Evolutionary conservation across 192 early-diverging fungal species (phyloP).

Genomic region (Linderina pennispora): DNA sequence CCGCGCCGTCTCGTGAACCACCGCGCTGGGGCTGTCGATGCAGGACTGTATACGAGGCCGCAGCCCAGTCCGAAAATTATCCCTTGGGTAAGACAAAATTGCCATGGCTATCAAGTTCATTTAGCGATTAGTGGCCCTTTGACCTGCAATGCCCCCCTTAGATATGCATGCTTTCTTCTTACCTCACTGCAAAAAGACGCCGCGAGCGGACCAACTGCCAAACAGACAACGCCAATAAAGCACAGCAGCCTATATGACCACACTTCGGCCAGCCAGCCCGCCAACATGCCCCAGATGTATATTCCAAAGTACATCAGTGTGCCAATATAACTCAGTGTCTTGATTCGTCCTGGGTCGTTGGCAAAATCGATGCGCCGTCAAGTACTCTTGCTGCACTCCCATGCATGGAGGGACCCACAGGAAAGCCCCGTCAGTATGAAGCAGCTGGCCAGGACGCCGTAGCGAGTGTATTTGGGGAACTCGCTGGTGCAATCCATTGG

Average conservation of each 20-base stretch:
- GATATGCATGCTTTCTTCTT: too few relatives aligned
- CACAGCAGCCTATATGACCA: background rate
- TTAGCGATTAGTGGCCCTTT: too few relatives aligned
- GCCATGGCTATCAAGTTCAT: slow-evolving; percentile 48
- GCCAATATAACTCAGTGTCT: background rate
- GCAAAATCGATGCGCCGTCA: background rate
- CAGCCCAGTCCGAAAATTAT: slow-evolving; percentile 47
- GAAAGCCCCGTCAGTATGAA: too few relatives aligned
- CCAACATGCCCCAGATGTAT: background rate
- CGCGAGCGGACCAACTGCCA: background rate
- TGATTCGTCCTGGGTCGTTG: background rate
- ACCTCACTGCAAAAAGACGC: background rate
- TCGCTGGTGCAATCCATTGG: too few relatives aligned
- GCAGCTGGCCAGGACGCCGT: too few relatives aligned
- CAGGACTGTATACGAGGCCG: slow-evolving; percentile 43
- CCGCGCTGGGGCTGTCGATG: slow-evolving; percentile 44
- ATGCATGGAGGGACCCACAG: too few relatives aligned
- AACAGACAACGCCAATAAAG: background rate
- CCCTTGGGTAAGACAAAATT: slow-evolving; percentile 51
- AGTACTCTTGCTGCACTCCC: slow-evolving; percentile 40
- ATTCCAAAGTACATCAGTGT: background rate
- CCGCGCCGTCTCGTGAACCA: slow-evolving; percentile 47
- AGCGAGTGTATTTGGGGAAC: too few relatives aligned
- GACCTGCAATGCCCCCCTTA: too few relatives aligned
- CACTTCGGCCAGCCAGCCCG: background rate